Conservation (phyloP, 2,329 filamentous ascomycete genomes). For the Colletotrichum viniferum region DNA sequence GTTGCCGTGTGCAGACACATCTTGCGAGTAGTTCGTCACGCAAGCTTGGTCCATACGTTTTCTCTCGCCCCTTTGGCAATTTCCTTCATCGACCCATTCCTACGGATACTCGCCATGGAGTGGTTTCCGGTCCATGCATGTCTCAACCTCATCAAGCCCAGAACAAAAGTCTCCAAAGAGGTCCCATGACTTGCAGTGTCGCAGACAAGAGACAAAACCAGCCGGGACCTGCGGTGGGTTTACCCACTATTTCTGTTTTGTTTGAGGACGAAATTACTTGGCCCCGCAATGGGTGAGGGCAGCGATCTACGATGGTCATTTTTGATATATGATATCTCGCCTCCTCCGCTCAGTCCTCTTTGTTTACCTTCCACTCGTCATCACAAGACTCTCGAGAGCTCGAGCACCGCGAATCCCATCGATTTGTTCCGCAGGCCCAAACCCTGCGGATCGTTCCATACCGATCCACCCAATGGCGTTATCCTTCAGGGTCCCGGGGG, state of each 20-base stretch:
- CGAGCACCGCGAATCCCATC: background rate
- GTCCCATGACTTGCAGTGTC: slow-evolving; percentile 7
- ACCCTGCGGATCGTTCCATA: slow-evolving; percentile 15
- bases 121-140: slow-evolving; percentile 12
- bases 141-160: slow-evolving; percentile 4
- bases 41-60: slow-evolving; percentile 4
- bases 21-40: background rate
- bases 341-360: slow-evolving; percentile 15
- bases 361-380: slow-evolving; percentile 1
- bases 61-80: background rate
- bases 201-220: slow-evolving; percentile 2
- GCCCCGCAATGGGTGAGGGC: slow-evolving; percentile 2
- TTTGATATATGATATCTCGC: slow-evolving; percentile 19
- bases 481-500: background rate
- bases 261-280: background rate
- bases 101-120: background rate
- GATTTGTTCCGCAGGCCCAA: background rate
- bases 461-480: slow-evolving; percentile 3
- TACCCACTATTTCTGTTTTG: slow-evolving; percentile 10
- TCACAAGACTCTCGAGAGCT: background rate
- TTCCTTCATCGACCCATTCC: slow-evolving; percentile 13
- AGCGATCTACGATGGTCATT: slow-evolving; percentile 15
- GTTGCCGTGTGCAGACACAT: background rate
- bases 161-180: background rate
- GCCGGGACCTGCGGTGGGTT: background rate